phyloP scores from a whole-genome alignment of 768 basidiomycete genomes.

The Tricholoma matsutake region DNA sequence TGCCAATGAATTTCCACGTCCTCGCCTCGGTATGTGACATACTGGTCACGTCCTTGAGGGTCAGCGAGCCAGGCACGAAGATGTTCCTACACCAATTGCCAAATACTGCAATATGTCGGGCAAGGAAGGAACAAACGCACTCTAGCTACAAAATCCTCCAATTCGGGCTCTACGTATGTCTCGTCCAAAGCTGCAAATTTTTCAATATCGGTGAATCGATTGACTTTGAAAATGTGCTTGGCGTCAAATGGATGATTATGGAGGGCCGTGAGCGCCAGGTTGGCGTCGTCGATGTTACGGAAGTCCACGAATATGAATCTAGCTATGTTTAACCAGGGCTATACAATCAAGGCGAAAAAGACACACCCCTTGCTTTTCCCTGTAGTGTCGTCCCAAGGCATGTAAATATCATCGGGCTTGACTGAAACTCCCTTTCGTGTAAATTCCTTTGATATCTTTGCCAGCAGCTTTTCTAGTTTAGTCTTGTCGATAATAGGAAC shows the following conservation, averaged over 20 bases:
- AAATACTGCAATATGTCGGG: neutral
- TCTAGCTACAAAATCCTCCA: constrained; percentile 71
- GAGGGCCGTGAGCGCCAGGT: constrained; percentile 61
- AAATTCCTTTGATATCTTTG: constrained; percentile 83
- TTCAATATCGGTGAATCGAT: constrained; percentile 89
- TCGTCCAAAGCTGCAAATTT: constrained; percentile 75
- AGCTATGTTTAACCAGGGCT: neutral
- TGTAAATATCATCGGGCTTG: constrained; percentile 71
- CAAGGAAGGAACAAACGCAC: constrained; percentile 36
- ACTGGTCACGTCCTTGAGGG: constrained; percentile 90
- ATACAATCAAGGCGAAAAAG: neutral
- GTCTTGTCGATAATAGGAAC: constrained; percentile 86
- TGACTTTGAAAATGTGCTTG: constrained; percentile 80
- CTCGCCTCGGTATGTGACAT: constrained; percentile 89
- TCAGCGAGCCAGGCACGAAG: constrained; percentile 94
- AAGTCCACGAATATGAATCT: constrained; percentile 87
- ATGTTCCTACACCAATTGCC: constrained; percentile 66
- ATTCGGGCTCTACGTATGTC: constrained; percentile 70
- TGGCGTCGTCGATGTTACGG: constrained; percentile 65
- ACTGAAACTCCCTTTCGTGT: constrained; percentile 74
- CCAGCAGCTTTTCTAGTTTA: constrained; percentile 78
- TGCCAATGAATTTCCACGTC: constrained; percentile 92
- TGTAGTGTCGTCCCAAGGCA: constrained; percentile 83
- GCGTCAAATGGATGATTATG: constrained; percentile 84
- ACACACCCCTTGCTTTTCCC: constrained; percentile 91